Evolutionary conservation across 768 basidiomycete genomes (phyloP), one percentile per base, ranked within the genome.

Genomic region (Candolleomyces aberdarensis): DNA sequence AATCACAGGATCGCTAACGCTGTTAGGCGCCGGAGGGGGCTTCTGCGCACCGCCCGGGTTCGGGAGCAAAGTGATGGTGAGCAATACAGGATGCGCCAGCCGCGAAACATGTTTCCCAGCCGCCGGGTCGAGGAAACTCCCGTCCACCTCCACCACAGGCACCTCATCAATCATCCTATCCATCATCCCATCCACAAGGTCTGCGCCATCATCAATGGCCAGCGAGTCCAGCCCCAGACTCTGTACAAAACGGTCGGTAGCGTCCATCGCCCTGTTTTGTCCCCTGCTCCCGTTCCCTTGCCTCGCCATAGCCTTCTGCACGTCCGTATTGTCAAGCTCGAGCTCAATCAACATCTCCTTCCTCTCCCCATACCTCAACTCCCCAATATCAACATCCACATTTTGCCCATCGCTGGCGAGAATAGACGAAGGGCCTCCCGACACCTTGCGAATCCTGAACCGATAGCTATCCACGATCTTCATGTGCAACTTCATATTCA

Each of bases 341-440:
- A 96, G 82, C 76, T 99, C 96, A 62, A 99, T 85, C 20, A 99
- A 82, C 85, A 99, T 94, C 83, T 99, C 97, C 75, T 96, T 93
- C 69, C 86, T 83, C 79, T 98, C 96, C n/a, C 97, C 97, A 69
- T 92, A 96, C 58, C 95, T 82, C 67, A 98, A 78, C 76, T 98
- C 96, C 44, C 94, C 91, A 20, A 98, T 82, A 69, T 98, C 95
- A 60, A 98, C 87, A 71, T 99, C 96, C 50, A 96, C 94, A 69
- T 98, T 89, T 70, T 92, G 88, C 5, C 97, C 97, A 64, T 95
- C 93, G n/a, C 87, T 86, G 3, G 91, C 85, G 39, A 98, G 82
- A 71, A 98, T 91, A 9, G 91, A 88, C 17, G 86, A 83, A 0
- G 92, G 89, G 0, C 93, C 92, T 14, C 97, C 97, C 19, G 91